Evolutionary conservation across 2,329 filamentous ascomycete genomes (phyloP), one percentile per base, ranked within the genome.

Genomic region (Aspergillus hiratsukae): DNA sequence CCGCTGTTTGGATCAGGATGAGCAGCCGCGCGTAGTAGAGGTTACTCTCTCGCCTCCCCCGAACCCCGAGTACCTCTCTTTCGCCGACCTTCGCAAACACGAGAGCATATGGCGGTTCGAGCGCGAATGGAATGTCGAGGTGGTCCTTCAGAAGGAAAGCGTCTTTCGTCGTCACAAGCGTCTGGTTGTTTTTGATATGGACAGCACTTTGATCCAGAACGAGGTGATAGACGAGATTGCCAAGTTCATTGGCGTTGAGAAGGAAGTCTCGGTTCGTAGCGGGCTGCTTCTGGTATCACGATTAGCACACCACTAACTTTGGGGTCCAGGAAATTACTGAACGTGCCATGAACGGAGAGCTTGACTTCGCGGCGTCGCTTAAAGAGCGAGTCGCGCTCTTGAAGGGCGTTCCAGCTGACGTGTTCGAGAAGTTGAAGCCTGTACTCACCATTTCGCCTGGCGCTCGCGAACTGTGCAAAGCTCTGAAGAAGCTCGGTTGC

Each of bases 211-310:
- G 58, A 97, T 99, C 71, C 89, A 93, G 53, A 92, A 99, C 73
- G 94, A 99, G 77, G 92, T 97, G 58, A 97, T 99, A 70, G 94
- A 99, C 73, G 87, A 97, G 67, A 87, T 99, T 55, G 94, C 94
- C 3, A 86, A 88, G 53, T 88, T 88, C 40, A 85, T 96, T 2
- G 90, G 91, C 52, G 83, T 95, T n/a, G 86, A 90, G 65, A 86
- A 86, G 53, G 80, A 89, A 66, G 93, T 99, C 41, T 89, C 91
- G 48, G 63, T 65, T 45, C 9, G 85, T 79, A 70, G 66, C 54
- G 51, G 21, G 5, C 6, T n/a, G 2, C 43, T n/a, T 9, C 28
- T 6, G 49, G 8, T 35, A 14, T 10, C 23, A 23, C 21, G 29
- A 37, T 7, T 27, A 37, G 17, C 25, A 28, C 23, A 48, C 21